Evolutionary conservation across 257 asterid species (phyloP), one percentile per base, ranked within the genome.

Genomic region (Penstemon barbatus): DNA sequence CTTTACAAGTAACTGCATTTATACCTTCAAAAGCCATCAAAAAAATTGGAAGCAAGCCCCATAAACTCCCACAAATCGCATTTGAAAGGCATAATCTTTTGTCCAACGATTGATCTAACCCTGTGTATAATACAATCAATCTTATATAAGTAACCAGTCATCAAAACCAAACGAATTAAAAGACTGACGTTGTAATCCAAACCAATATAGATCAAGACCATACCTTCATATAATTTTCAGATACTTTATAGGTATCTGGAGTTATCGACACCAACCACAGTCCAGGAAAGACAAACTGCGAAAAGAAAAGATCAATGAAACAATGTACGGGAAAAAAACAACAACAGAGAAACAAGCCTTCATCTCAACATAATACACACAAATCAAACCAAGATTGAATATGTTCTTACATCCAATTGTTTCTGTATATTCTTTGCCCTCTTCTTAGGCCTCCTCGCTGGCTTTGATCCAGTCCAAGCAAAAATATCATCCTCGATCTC

Each of bases 401-500:
- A 0, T 13, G 53, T 43, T 68, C 80, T 79, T 77, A 88, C 96
- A 76, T 88, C 92, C 36, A 88, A 13, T 56, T 74, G 74, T 40
- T 81, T 86, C 83, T 86, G 90, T 43, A 76, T 74, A 8, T 11
- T 19, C 70, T 76, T 86, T 4, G 82, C 72, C 38, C 87, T 83
- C 85, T 84, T 88, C 78, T 77, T 86, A 5, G 90, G 89, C 74
- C 89, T 85, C 80, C 86, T 84, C 9, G 81, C 51, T 9, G 90
- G 89, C 77, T 83, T 89, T 36, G 74, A 53, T 78, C 88, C 91
- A 45, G 86, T 69, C 72, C 84, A 25, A 18, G 83, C 68, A 42
- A 62, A 81, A 6, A 85, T 63, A 74, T 89, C 96, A 61, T 82
- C 94, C 43, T 86, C 91, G 18, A 86, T 86, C 71, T 89, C 96